Evolutionary conservation across 208 protist species (phyloP).

Genomic region (Trypanosoma mega): DNA sequence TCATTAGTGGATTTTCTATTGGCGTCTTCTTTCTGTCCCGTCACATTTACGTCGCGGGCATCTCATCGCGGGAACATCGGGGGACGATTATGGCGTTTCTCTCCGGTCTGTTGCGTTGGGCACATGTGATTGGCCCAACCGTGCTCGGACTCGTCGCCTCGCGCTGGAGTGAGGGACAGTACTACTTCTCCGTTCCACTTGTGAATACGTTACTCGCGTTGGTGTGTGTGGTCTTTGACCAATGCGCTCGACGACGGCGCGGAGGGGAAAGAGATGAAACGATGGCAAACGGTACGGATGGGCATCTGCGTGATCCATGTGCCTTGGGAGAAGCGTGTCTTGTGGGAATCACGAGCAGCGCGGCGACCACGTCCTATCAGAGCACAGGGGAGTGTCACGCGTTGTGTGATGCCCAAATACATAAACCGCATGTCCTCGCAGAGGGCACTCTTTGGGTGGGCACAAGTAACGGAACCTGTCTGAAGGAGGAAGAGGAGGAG

Average conservation of each 20-base stretch:
- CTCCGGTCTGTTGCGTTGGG: constrained; percentile 68
- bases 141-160: constrained; percentile 47
- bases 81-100: constrained; percentile 77
- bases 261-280: neutral
- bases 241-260: neutral
- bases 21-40: constrained; percentile 79
- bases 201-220: constrained; percentile 32
- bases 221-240: constrained; percentile 25
- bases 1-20: constrained; percentile 63
- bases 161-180: constrained; percentile 33
- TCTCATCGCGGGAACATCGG: constrained; percentile 67
- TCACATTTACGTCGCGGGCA: constrained; percentile 74
- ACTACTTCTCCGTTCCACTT: constrained; percentile 63
- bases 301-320: no score
- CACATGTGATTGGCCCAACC: constrained; percentile 72
- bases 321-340: no score
- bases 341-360: no score
- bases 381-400: no score
- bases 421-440: neutral
- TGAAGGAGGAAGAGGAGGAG: neutral
- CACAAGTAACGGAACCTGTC: neutral
- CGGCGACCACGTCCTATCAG: no score
- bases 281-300: neutral
- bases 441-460: neutral
- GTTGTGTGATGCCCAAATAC: no score